phyloP scores from a whole-genome alignment of 1,284 basidiomycete genomes.

The Sanghuangporus sanghuang region DNA sequence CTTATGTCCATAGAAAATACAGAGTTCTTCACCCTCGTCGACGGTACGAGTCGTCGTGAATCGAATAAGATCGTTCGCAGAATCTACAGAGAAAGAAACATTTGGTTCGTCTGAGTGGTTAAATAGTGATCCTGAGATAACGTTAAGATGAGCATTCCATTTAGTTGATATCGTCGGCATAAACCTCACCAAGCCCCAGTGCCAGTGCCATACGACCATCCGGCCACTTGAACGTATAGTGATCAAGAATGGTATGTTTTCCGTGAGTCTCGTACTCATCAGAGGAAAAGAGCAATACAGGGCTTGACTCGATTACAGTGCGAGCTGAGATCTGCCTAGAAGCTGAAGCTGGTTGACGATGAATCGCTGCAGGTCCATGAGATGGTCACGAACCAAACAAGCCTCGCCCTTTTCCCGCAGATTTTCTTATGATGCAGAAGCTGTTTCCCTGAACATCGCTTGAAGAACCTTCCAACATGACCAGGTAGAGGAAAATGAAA shows the following conservation, averaged over 20 bases:
- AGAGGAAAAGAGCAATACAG: conserved; percentile 74
- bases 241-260: conserved; percentile 69
- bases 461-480: background rate
- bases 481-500: background rate
- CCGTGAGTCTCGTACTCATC: conserved; percentile 71
- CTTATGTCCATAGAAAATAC: conserved; percentile 71
- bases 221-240: conserved; percentile 83
- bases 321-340: conserved; percentile 52
- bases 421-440: conserved; percentile 28
- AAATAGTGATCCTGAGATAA: conserved; percentile 64
- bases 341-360: conserved; percentile 34
- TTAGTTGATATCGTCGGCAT: background rate
- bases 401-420: conserved; percentile 52
- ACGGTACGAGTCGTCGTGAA: conserved; percentile 59
- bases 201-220: conserved; percentile 83
- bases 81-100: conserved; percentile 59
- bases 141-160: background rate
- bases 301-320: conserved; percentile 77
- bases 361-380: background rate
- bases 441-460: background rate
- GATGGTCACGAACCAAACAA: conserved; percentile 48
- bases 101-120: conserved; percentile 74
- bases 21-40: conserved; percentile 64
- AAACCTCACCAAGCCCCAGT: conserved; percentile 70
- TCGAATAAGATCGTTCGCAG: conserved; percentile 52